These are phyloP conservation scores for Boletellus ananas DNA, from an alignment of 768 basidiomycete species.

Conservation along the genomic window DNA sequence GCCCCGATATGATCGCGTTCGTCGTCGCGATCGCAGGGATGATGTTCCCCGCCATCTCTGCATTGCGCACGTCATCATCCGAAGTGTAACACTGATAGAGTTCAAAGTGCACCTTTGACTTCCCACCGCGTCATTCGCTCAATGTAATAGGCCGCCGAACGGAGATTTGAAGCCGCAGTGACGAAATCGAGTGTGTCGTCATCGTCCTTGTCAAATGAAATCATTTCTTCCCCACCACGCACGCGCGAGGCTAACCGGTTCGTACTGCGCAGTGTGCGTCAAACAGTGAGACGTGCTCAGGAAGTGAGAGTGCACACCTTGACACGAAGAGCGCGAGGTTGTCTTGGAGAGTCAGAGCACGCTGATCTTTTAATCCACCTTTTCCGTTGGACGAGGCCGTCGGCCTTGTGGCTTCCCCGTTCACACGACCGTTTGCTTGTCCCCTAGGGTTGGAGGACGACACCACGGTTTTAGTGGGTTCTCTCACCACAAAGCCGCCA, in stretches of 20 bases:
- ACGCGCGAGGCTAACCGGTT: constrained; percentile 71
- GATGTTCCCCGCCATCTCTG: constrained; percentile 99
- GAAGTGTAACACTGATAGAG: not conserved
- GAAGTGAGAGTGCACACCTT: constrained; percentile 49
- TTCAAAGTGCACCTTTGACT: constrained; percentile 68
- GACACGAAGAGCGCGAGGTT: constrained; percentile 80
- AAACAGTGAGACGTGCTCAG: not conserved
- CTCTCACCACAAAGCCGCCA: constrained; percentile 51
- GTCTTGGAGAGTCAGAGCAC: constrained; percentile 70
- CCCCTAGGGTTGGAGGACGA: constrained; percentile 18
- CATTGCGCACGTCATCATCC: not conserved
- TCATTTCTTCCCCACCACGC: constrained; percentile 60
- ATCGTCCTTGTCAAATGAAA: constrained; percentile 97
- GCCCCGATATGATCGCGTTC: constrained; percentile 93
- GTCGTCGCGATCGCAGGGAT: constrained; percentile 99
- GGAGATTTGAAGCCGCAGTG: constrained; percentile 88
- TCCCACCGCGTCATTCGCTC: constrained; percentile 90
- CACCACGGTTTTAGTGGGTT: constrained; percentile 15
- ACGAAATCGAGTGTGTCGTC: constrained; percentile 97
- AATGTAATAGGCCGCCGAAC: constrained; percentile 88
- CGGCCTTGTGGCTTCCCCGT: constrained; percentile 7
- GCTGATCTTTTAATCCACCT: constrained; percentile 73
- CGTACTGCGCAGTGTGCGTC: constrained; percentile 48
- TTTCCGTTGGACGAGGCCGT: constrained; percentile 13
- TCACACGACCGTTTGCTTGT: constrained; percentile 25